A percentile compares a stretch with the other conserved stretches of the same genome.
Conservation (phyloP, 2,329 filamentous ascomycete species). For the Paracoccidioides lutzii region DNA sequence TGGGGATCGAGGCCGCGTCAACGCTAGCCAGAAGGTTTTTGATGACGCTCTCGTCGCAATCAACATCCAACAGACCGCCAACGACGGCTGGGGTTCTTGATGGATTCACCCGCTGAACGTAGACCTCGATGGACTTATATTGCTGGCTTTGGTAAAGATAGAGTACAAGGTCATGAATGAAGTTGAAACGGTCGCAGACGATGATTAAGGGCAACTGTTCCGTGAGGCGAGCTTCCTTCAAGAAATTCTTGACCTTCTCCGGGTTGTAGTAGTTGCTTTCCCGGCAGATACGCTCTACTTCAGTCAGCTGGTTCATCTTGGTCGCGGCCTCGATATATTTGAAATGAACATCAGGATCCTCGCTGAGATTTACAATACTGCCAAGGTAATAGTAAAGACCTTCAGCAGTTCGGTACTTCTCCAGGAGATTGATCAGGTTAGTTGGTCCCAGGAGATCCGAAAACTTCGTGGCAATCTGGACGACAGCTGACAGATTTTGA, state of each 20-base stretch:
- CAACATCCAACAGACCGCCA: slow-evolving; percentile 85
- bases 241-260: slow-evolving; percentile 97
- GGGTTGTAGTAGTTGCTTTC: slow-evolving; percentile 84
- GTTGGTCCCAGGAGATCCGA: slow-evolving; percentile 85
- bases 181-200: slow-evolving; percentile 98
- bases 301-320: slow-evolving; percentile 81
- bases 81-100: slow-evolving; percentile 81
- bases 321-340: slow-evolving; percentile 99
- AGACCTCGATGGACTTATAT: slow-evolving; percentile 96
- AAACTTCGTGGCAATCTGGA: slow-evolving; percentile 95
- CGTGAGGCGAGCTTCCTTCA: slow-evolving; percentile 84
- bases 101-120: slow-evolving; percentile 94
- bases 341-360: slow-evolving; percentile 92
- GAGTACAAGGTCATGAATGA: slow-evolving; percentile 89
- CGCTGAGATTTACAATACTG: slow-evolving; percentile 91
- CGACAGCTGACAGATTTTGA: slow-evolving; percentile 87
- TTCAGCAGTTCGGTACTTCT: slow-evolving; percentile 95
- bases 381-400: slow-evolving; percentile 97
- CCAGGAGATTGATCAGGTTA: slow-evolving; percentile 79
- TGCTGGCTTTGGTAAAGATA: slow-evolving; percentile 99
- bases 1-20: slow-evolving; percentile 71
- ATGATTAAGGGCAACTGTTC: slow-evolving; percentile 96
- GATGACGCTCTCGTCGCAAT: slow-evolving; percentile 93
- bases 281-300: slow-evolving; percentile 93
- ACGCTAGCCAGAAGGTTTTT: slow-evolving; percentile 81